These are phyloP conservation scores for Pulveroboletus sp. DNA, from an alignment of 768 basidiomycete species.

Conservation along the genomic window DNA sequence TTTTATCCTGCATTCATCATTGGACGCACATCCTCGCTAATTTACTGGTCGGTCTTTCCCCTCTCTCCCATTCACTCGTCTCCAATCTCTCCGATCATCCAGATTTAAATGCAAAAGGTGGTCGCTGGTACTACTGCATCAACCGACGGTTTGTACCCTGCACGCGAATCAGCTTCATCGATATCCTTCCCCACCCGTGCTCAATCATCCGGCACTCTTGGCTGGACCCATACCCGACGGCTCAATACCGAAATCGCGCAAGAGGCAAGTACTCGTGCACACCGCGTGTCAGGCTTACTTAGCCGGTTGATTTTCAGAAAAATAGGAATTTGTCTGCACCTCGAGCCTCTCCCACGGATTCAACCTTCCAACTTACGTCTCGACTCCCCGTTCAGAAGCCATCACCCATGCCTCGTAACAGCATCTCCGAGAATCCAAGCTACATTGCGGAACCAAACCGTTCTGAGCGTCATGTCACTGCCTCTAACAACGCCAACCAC, in stretches of 20 bases:
- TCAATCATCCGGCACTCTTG: slow-evolving; percentile 34
- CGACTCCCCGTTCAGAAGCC: slow-evolving; percentile 39
- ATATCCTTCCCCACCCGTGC: slow-evolving; percentile 29
- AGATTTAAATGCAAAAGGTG: slow-evolving; percentile 70
- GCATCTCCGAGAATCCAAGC: slow-evolving; percentile 19
- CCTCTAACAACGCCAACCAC: slow-evolving; percentile 35
- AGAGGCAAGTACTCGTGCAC: slow-evolving; percentile 41
- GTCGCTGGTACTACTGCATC: slow-evolving; percentile 54
- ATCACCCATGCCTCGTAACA: slow-evolving; percentile 48
- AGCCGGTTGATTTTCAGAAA: slow-evolving; percentile 29
- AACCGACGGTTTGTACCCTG: slow-evolving; percentile 32
- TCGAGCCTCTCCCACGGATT: slow-evolving; percentile 38
- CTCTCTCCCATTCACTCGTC: slow-evolving; percentile 7
- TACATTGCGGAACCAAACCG: slow-evolving; percentile 25
- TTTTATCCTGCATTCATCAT: slow-evolving; percentile 49
- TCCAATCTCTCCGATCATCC: slow-evolving; percentile 27
- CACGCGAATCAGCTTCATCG: slow-evolving; percentile 35
- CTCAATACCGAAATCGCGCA: slow-evolving; percentile 34
- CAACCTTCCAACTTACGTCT: slow-evolving; percentile 29
- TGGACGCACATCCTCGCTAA: slow-evolving; percentile 40
- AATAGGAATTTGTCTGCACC: slow-evolving; percentile 46
- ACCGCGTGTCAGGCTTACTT: slow-evolving; percentile 24
- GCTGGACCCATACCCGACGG: slow-evolving; percentile 47
- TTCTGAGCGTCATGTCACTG: slow-evolving; percentile 38
- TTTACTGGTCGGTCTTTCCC: slow-evolving; percentile 43